Percentiles rank a stretch among this genome's conserved stretches.
These are phyloP conservation scores for Podospora fimiseda DNA, from an alignment of 495 filamentous ascomycete species.

Conservation along the genomic window DNA sequence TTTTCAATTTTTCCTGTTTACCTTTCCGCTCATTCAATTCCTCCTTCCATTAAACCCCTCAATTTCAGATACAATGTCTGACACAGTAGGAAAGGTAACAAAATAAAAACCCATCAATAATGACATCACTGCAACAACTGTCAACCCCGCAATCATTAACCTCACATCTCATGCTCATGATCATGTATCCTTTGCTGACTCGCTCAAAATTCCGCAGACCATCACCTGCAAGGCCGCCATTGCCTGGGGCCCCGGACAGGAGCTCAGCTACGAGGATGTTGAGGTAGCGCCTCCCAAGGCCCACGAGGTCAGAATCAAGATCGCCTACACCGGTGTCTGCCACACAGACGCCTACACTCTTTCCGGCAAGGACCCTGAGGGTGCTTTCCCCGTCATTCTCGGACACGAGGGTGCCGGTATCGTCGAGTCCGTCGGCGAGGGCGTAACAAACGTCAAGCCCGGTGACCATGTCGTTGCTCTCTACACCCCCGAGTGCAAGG, in stretches of 20 bases:
- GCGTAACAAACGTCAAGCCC: constrained; percentile 87
- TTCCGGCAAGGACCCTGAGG: constrained; percentile 96
- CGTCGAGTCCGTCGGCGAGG: constrained; percentile 95
- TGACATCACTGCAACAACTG: not conserved
- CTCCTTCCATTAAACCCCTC: not conserved
- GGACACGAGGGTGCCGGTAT: constrained; percentile 96
- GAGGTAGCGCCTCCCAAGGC: constrained; percentile 89
- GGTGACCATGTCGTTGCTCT: constrained; percentile 92
- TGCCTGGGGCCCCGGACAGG: constrained; percentile 91
- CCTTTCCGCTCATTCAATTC: not conserved
- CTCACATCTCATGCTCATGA: not conserved
- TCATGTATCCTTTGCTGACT: not conserved
- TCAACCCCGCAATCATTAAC: constrained; percentile 9
- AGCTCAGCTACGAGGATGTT: constrained; percentile 81
- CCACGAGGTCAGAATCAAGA: constrained; percentile 92
- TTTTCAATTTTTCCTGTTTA: not conserved
- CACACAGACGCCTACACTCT: constrained; percentile 99
- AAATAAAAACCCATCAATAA: no score
- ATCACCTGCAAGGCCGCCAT: constrained; percentile 76
- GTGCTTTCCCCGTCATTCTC: constrained; percentile 92
- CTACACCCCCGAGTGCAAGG: constrained; percentile 93
- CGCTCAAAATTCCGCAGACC: constrained; percentile 30
- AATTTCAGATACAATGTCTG: constrained; percentile 35
- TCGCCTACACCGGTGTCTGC: constrained; percentile 96
- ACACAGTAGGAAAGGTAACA: constrained; percentile 46